Base-by-base conservation (phyloP, 2,329 filamentous ascomycete genomes). In the Alternaria ethzedia region DNA sequence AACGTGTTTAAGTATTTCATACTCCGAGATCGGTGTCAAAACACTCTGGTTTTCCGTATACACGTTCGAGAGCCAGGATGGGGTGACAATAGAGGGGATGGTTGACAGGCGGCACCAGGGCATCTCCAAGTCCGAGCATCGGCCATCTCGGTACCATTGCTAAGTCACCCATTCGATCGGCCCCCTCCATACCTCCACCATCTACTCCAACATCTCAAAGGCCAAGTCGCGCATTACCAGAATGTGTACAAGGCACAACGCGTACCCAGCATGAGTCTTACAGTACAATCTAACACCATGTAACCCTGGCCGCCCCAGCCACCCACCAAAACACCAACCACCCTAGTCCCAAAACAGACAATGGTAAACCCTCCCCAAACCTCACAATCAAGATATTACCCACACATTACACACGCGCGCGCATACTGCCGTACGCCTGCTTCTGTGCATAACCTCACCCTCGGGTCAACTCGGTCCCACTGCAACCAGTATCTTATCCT, bases 261-360 rank as follows among this genome's bases (percentile, higher is more conserved):
- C 36, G 36, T 41, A 41, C n/a, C n/a, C 3, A 41, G 36, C 15
- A 41, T 11, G 9, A 17, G 28, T 23, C 5, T n/a, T 20, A 51
- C 49, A 51, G 49, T 28, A 36, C 21, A 15, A 51, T 1, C 12
- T 23, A 2, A 41, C 32, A 2, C 32, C 13, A 25, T 9, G 5
- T 21, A 43, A 6, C 51, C n/a, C 51, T 21, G 2, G 10, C 15
- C 36, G 6, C 32, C 30, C 21, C 51, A 54, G 28, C 28, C 26
- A 23, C 4, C 30, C 20, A 41, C 36, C 36, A 17, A 41, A 41
- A 41, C 36, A 41, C 36, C 36, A 17, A 41, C 2, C 36, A 41
- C 46, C 12, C 59, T 62, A 62, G 41, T 41, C 59, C 54, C 47
- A 58, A 47, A 62, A 58, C 41, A 54, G 59, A 58, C 41, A 62